phyloP scores from a whole-genome alignment of 305 asterid genomes.

The Fraxinus platypoda region DNA sequence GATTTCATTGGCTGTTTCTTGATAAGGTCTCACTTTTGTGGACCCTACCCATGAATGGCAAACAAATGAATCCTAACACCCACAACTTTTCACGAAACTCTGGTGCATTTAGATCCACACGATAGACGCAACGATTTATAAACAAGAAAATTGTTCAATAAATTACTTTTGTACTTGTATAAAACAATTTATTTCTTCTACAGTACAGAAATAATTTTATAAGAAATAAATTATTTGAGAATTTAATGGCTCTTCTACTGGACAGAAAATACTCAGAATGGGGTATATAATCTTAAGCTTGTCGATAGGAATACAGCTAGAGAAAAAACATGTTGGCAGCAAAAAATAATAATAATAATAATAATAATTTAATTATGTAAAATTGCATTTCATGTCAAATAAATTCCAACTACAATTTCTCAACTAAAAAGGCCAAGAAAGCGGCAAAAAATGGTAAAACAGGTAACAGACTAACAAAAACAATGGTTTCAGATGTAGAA shows the following conservation, averaged over 20 bases:
- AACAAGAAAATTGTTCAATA: neutral
- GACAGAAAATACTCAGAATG: neutral
- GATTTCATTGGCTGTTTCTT: constrained; percentile 34
- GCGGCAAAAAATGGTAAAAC: constrained; percentile 26
- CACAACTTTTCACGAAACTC: neutral
- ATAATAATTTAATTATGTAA: neutral
- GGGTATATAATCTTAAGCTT: neutral
- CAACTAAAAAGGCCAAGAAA: constrained; percentile 6
- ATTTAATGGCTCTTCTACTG: neutral
- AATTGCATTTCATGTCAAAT: constrained; percentile 6
- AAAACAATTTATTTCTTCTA: neutral
- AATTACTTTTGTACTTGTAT: neutral
- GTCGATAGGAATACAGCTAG: neutral
- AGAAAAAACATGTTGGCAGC: neutral
- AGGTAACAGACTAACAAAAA: constrained; percentile 6
- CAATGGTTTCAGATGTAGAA: neutral
- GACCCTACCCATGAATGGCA: constrained; percentile 13
- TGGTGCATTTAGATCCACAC: neutral
- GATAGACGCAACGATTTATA: neutral
- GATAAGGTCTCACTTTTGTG: constrained; percentile 30
- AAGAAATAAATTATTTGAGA: neutral
- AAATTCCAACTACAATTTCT: neutral
- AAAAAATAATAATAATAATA: neutral
- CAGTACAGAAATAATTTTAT: neutral
- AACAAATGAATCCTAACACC: neutral